Base-by-base conservation (phyloP, 1,284 basidiomycete species). In the Phlebopus sp. region DNA sequence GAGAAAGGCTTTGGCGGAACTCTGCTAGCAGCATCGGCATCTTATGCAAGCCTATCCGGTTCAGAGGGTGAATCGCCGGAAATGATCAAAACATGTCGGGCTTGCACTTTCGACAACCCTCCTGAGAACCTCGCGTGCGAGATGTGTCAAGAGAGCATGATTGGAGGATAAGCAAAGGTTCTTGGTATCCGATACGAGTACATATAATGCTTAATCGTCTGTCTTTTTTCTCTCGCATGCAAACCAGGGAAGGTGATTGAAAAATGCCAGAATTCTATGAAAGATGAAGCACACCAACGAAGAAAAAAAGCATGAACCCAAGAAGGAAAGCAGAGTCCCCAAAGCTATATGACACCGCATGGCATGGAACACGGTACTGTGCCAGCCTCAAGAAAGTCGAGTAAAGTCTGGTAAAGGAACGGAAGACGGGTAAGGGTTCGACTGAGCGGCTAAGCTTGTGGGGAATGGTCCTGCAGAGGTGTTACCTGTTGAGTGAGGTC, bases 1-100 rank as follows among this genome's bases (percentile, higher is more conserved):
- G 86, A 80, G 19, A 75, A 76, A 58, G 88, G 82, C 1, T 92
- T 92, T 60, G 77, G 76, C 48, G 87, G 87, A 21, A 91, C 89
- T 11, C 63, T 92, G 15, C 75, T 69, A 51, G 64, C 58, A 34
- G 53, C 64, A 18, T 58, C 65, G 4, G 50, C 54, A 38, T 59
- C 59, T 51, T 54, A 66, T 49, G 60, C 65, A 43, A 62, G 46
- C 53, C 51, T 64, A 17, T 51, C 57, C 30, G 57, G 61, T 19
- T 65, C 63, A 49, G 63, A 65, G 55, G 61, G 64, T 25, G 63
- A 65, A 35, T 9, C 30, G 53, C 55, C 54, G 53, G 64, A 68
- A 27, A 40, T 44, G 18, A 59, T 66, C 52, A 77, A 70, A 54
- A 52, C 68, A 0, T 80, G 78, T 52, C 48, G 58, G 10, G 52